phyloP scores from a whole-genome alignment of 805 yeast genomes.

The Zygosaccharomyces siamensis region DNA sequence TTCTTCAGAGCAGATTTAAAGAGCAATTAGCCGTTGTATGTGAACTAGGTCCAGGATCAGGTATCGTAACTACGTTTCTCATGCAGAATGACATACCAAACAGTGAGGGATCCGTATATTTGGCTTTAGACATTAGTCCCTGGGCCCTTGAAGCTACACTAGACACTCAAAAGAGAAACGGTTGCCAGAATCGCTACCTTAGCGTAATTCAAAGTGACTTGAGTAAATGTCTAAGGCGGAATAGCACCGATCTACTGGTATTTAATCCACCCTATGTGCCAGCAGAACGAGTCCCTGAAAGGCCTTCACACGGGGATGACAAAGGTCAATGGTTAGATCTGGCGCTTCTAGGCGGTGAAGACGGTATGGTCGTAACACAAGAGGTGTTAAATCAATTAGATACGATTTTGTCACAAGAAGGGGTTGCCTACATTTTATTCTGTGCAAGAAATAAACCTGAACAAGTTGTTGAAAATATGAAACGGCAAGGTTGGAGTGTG shows the following conservation, averaged over 20 bases:
- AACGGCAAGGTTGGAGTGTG: constrained; percentile 48
- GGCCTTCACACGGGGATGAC: constrained; percentile 44
- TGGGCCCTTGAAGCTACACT: constrained; percentile 58
- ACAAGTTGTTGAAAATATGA: constrained; percentile 47
- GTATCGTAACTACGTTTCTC: constrained; percentile 77
- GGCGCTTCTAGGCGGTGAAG: constrained; percentile 83
- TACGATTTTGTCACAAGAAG: constrained; percentile 48
- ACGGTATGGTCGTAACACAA: constrained; percentile 86
- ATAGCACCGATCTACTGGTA: constrained; percentile 62
- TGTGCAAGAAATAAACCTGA: constrained; percentile 88
- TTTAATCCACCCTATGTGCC: constrained; percentile 99
- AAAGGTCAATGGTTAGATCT: constrained; percentile 76
- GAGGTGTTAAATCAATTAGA: constrained; percentile 52
- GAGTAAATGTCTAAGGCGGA: constrained; percentile 43
- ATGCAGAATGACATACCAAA: constrained; percentile 45
- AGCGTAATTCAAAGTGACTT: constrained; percentile 57
- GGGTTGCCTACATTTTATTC: constrained; percentile 82
- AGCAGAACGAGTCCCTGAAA: constrained; percentile 62
- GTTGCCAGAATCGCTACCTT: constrained; percentile 29
- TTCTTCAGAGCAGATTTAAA: constrained; percentile 32
- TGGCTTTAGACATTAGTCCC: constrained; percentile 79
- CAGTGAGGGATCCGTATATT: constrained; percentile 39
- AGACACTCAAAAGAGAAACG: constrained; percentile 41
- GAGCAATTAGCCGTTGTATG: constrained; percentile 49
- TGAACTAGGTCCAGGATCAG: constrained; percentile 92